Conservation (phyloP, 768 basidiomycete species). For the Lyophyllum semitale region DNA sequence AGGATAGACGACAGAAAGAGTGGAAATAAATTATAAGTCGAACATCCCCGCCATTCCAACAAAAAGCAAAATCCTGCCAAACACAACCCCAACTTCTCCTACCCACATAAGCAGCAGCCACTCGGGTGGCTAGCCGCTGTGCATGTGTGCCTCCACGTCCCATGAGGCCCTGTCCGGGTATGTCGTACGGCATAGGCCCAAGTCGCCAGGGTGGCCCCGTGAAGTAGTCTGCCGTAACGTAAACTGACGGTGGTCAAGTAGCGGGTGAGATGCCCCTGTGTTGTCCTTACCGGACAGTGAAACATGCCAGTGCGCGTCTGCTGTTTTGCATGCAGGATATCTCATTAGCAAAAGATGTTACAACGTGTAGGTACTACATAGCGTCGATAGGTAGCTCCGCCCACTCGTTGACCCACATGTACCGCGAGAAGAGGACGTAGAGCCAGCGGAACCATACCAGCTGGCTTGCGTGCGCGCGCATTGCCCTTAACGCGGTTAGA, state of each 20-base stretch:
- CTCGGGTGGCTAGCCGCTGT: background rate
- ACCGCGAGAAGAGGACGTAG: constrained; percentile 76
- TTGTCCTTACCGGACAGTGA: background rate
- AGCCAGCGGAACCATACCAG: constrained; percentile 90
- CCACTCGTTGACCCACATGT: constrained; percentile 95
- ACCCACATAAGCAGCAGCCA: background rate
- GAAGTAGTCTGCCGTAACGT: background rate
- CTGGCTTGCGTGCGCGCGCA: constrained; percentile 74
- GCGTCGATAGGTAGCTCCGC: constrained; percentile 32
- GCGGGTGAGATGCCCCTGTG: background rate
- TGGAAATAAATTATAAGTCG: too few relatives aligned
- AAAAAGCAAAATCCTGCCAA: background rate
- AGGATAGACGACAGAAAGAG: constrained; percentile 60
- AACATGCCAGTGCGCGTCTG: background rate
- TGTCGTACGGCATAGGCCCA: background rate
- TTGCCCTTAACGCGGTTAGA: constrained; percentile 59
- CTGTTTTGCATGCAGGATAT: background rate
- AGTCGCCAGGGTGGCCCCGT: background rate
- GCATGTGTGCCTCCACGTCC: background rate
- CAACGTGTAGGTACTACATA: background rate
- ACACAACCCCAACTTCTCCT: background rate
- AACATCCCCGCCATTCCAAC: background rate
- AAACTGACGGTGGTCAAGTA: background rate
- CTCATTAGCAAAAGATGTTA: background rate
- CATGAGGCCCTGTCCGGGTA: background rate